Conservation (phyloP, 177 flowering plant genomes). For the Vitis hybrid region DNA sequence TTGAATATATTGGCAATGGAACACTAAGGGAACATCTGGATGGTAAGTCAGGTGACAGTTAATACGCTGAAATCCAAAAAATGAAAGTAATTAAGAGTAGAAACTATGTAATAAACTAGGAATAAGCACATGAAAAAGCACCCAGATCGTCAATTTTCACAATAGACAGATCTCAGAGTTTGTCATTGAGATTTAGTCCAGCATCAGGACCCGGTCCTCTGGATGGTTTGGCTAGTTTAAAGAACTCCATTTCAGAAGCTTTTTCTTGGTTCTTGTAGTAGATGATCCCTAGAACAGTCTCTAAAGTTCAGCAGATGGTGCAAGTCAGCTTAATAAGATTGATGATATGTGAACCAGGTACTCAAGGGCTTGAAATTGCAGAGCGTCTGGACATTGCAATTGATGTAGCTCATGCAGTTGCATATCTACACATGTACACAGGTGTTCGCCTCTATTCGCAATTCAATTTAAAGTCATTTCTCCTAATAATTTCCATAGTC, state of each 20-base stretch:
- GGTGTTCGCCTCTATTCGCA: slow-evolving; percentile 29
- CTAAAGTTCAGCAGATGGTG: no score
- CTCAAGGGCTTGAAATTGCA: slow-evolving; percentile 42
- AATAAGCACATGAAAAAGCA: neutral
- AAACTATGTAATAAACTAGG: no score
- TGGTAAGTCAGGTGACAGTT: slow-evolving; percentile 37
- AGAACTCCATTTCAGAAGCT: no score
- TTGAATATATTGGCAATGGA: slow-evolving; percentile 71
- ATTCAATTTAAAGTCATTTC: neutral
- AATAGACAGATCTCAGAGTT: no score
- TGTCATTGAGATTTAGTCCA: no score
- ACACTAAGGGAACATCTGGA: slow-evolving; percentile 72
- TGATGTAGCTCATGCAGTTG: slow-evolving; percentile 78
- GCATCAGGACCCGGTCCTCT: no score
- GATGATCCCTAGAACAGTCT: no score
- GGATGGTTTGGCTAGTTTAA: no score
- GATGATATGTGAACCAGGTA: slow-evolving; percentile 32
- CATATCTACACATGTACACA: slow-evolving; percentile 71
- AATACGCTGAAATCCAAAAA: neutral
- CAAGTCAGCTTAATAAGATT: no score
- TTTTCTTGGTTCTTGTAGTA: no score
- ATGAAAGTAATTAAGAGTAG: no score
- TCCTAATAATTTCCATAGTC: neutral
- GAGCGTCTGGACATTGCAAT: slow-evolving; percentile 70
- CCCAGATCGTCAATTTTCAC: no score